Percentiles rank a stretch among this genome's conserved stretches.
phyloP scores from a whole-genome alignment of 2,329 filamentous ascomycete species.

The Rugonectria rugulosa region DNA sequence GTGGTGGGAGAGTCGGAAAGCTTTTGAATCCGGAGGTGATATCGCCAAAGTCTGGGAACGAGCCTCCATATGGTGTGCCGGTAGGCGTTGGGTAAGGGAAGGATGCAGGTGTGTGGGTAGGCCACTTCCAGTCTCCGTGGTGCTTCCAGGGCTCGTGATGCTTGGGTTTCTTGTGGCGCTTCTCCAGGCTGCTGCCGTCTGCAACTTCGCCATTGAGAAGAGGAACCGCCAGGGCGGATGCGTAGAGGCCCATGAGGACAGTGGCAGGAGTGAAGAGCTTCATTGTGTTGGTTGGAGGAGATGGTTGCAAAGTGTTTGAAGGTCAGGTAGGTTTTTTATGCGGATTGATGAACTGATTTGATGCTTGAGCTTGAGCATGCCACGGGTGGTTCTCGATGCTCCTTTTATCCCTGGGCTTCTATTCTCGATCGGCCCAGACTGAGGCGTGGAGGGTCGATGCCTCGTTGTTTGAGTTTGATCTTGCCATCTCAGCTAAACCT shows the following conservation, averaged over 20 bases:
- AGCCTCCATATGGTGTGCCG: no score
- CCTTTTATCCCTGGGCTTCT: neutral
- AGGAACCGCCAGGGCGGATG: neutral
- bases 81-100: no score
- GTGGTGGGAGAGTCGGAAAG: no score
- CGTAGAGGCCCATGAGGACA: neutral
- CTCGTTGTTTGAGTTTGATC: no score
- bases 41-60: no score
- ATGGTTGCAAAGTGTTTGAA: neutral
- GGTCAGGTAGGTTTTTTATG: neutral
- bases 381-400: neutral
- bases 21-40: no score
- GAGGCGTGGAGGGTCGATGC: no score
- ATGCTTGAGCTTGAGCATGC: neutral
- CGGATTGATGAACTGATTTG: neutral
- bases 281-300: neutral
- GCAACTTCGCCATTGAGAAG: neutral
- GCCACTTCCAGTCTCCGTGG: no score
- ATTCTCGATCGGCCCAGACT: no score
- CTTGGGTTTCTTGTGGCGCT: neutral
- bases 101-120: no score
- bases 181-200: no score
- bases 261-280: neutral
- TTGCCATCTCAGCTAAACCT: no score
- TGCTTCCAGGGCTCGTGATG: neutral